Conservation (phyloP, 1,284 basidiomycete species). For the Irpex lacteus region DNA sequence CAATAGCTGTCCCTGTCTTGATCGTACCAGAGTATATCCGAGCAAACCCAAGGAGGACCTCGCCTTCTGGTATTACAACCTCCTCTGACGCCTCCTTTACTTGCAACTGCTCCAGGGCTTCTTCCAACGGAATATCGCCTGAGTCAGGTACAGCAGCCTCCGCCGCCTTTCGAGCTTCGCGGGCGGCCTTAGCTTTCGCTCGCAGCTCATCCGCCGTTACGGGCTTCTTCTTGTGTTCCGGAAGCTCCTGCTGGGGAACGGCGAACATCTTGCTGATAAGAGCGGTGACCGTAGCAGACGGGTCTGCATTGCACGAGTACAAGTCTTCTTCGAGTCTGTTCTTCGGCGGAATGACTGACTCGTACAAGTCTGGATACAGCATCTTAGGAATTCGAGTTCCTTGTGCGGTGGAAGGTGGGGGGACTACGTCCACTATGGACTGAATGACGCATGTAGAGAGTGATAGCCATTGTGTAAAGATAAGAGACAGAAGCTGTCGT, state of each 20-base stretch:
- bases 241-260: slow-evolving; percentile 76
- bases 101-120: slow-evolving; percentile 20
- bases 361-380: slow-evolving; percentile 80
- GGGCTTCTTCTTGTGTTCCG: slow-evolving; percentile 77
- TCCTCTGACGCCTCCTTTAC: slow-evolving; percentile 19
- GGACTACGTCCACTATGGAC: slow-evolving; percentile 89
- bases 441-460: slow-evolving; percentile 93
- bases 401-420: slow-evolving; percentile 85
- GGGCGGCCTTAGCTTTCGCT: slow-evolving; percentile 60
- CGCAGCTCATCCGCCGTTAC: slow-evolving; percentile 90
- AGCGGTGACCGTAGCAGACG: slow-evolving; percentile 67
- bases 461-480: slow-evolving; percentile 97
- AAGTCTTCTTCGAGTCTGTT: slow-evolving; percentile 84
- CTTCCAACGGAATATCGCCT: slow-evolving; percentile 23
- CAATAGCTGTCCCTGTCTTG: slow-evolving; percentile 60
- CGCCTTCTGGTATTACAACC: slow-evolving; percentile 35
- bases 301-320: slow-evolving; percentile 66
- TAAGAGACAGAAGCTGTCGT: slow-evolving; percentile 77
- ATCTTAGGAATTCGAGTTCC: slow-evolving; percentile 86
- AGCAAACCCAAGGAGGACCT: slow-evolving; percentile 88
- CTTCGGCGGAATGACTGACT: slow-evolving; percentile 55
- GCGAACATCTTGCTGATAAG: slow-evolving; percentile 99
- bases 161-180: slow-evolving; percentile 42
- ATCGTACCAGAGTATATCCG: slow-evolving; percentile 92
- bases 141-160: slow-evolving; percentile 19